A percentile compares a stretch with the other conserved stretches of the same genome.
Evolutionary conservation across 768 basidiomycete species (phyloP).

Genomic region (Myochromella boudieri): DNA sequence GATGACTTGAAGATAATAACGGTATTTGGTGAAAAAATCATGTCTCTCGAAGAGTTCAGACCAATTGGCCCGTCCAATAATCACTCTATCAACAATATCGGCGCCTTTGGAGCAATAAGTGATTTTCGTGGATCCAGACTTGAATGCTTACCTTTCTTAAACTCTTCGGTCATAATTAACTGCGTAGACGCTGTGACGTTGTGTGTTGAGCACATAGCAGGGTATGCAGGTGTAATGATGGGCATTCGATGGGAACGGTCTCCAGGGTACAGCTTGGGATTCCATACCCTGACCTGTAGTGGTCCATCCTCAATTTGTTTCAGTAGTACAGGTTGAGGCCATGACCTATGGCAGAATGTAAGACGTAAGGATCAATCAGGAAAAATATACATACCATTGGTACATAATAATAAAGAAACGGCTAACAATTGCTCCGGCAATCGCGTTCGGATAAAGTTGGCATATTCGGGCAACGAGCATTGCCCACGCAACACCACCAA

Average conservation of each 20-base stretch:
- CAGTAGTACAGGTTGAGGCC: constrained; percentile 97
- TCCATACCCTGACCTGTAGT: constrained; percentile 94
- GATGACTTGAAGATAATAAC: constrained; percentile 94
- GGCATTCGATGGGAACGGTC: constrained; percentile 98
- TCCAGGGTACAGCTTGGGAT: constrained; percentile 92
- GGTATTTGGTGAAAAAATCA: constrained; percentile 96
- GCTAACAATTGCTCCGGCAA: constrained; percentile 93
- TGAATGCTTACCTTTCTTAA: constrained; percentile 71
- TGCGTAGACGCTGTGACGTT: constrained; percentile 96
- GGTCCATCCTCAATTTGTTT: constrained; percentile 97
- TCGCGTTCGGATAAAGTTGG: constrained; percentile 94
- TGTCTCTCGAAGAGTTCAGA: constrained; percentile 92
- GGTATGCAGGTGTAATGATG: constrained; percentile 98
- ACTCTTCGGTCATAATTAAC: constrained; percentile 94
- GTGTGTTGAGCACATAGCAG: constrained; percentile 98
- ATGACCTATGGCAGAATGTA: constrained; percentile 62
- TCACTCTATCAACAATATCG: constrained; percentile 91
- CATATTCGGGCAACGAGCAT: constrained; percentile 99
- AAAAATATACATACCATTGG: constrained; percentile 68
- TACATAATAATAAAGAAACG: constrained; percentile 98
- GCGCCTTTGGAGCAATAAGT: constrained; percentile 57
- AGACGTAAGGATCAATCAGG: not conserved
- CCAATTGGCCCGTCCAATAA: constrained; percentile 82
- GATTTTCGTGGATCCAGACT: not conserved
- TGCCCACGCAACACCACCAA: constrained; percentile 98